A percentile compares a stretch with the other conserved stretches of the same genome.
Conservation (phyloP, 441 rosid species). For the Brassica balearica region DNA sequence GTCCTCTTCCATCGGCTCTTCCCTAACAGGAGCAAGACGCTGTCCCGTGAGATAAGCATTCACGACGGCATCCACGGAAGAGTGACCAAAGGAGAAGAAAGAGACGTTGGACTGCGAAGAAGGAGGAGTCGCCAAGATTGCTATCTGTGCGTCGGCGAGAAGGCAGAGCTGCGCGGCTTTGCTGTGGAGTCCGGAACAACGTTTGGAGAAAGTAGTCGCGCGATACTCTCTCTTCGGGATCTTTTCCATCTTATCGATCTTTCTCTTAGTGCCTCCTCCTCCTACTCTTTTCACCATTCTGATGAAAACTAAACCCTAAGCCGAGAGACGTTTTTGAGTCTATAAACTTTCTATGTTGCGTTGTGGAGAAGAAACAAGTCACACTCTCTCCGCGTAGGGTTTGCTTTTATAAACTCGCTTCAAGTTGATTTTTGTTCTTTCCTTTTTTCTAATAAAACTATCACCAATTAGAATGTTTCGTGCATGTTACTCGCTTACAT, state of each 20-base stretch:
- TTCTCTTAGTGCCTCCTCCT: conserved; percentile 1
- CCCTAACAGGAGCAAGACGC: neutral
- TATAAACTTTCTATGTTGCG: neutral
- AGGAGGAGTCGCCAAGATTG: neutral
- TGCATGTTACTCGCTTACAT: neutral
- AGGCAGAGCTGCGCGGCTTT: neutral
- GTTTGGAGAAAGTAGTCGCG: neutral
- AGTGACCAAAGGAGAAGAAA: neutral
- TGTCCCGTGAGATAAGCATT: neutral
- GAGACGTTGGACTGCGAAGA: neutral
- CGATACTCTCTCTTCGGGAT: neutral
- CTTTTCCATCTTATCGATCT: neutral
- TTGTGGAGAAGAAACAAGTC: neutral
- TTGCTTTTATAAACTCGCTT: neutral
- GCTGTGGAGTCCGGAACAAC: neutral
- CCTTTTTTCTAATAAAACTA: neutral
- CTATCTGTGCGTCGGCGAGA: neutral
- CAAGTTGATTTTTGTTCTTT: neutral
- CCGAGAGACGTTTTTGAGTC: neutral
- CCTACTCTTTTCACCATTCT: conserved; percentile 1
- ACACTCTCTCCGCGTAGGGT: neutral
- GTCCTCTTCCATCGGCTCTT: neutral
- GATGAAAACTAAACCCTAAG: neutral
- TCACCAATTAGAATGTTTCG: neutral
- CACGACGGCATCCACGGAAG: neutral